Base-by-base conservation (phyloP, 2,329 filamentous ascomycete genomes). In the Aureobasidium musti region DNA sequence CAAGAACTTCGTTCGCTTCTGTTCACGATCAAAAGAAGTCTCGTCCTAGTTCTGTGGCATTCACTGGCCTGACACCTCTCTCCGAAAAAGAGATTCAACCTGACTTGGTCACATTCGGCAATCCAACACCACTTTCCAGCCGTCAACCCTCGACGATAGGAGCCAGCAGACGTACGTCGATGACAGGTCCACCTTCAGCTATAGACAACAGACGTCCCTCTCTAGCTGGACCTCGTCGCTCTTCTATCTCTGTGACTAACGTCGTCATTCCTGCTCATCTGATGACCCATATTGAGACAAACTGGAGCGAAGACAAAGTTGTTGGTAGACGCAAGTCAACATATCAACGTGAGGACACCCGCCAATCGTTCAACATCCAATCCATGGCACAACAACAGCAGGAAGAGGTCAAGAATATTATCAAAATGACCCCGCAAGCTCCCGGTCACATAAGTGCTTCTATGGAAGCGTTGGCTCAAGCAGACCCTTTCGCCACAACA, bases 251-350 rank as follows among this genome's bases (percentile, higher is more conserved):
- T 10, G 53, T 66, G 8, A 57, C 52, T 30, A 66, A 66, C 19
- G 63, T 66, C 17, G 63, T 66, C 19, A 66, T 66, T 8, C 63
- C 63, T 19, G 63, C 63, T 6, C 53, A 66, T 52, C 14, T 66
- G 5, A 21, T 66, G 52, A 66, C 52, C 3, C 53, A 66, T 30
- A 19, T 59, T 10, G 63, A 66, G 11, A 66, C 53, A 2, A 57
- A 50, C 13, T 66, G 63, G 63, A 39, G 41, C 21, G 41, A 66
- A 59, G 63, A 66, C 33, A 66, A 66, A 11, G 33, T 66, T 41
- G 53, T 66, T 19, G 53, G 53, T 43, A 59, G 63, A 66, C 63
- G 63, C 41, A 59, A 39, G 30, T 66, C 63, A 30, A 33, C 63
- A 33, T 57, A 28, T 28, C 26, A 26, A n/a, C 63, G 63, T 19